Evolutionary conservation across 148 eudicot species (phyloP), one percentile per base, ranked within the genome.

Genomic region (Persicaria tinctoria): DNA sequence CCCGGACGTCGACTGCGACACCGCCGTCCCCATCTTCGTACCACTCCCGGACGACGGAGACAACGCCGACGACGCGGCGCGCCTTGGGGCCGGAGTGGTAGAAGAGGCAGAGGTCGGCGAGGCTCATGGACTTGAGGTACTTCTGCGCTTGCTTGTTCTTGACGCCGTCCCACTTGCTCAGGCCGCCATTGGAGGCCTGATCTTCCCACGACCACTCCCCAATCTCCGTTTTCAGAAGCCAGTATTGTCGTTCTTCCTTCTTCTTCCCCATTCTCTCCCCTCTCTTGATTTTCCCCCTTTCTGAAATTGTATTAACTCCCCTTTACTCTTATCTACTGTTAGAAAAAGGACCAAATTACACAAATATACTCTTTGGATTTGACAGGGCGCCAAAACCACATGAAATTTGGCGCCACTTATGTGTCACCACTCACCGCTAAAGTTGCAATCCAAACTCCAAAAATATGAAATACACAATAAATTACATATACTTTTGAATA

Each of bases 161-260:
- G 6, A 95, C 98, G 0, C 98, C 97, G 74, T 94, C 97, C 98
- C 98, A 94, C 10, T 86, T 90, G 1, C 93, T 81, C 0, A 86
- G 56, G 5, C 92, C 96, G 0, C 73, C 83, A 74, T 94, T 94
- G 56, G 92, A 76, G 0, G 81, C 68, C 83, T 94, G 97, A 73
- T 94, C 97, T 4, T 85, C 90, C 98, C 98, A 94, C 16, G 98
- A 94, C 98, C 98, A 94, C 72, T 88, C 92, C 5, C 86, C 86
- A 51, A 87, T 82, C 73, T 94, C 98, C 20, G 98, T 91, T 78
- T 94, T 94, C 79, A 94, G 69, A 46, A 94, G 81, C 98, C 98
- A 94, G 79, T 85, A 85, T 14, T 82, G 82, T 38, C 27, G 49
- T 13, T 74, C 48, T 8, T 53, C 27, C 48, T 17, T 62, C 68